Base-by-base conservation (phyloP, 352 stramenopile genomes). In the Pythium folliculosum region DNA sequence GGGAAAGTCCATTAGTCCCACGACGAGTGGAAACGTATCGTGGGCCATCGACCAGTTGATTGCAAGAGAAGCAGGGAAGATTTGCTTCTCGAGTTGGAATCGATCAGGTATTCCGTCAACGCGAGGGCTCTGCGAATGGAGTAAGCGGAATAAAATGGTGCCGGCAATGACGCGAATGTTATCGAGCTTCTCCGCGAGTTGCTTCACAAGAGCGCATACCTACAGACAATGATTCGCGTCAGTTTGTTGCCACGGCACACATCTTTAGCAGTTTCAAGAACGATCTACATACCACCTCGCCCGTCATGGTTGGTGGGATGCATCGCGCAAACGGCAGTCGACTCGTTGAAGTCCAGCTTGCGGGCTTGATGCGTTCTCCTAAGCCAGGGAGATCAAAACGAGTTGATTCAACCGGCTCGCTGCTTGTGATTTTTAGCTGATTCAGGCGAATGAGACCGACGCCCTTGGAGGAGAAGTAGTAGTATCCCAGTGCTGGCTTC, bases 121-220 rank as follows among this genome's bases (percentile, higher is more conserved):
- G 14, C 77, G 77, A 47, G 89, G 84, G 47, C 60, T 73, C 9
- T 85, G 66, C 49, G 77, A 82, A 62, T 92, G 81, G 0, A 99
- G 59, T 32, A 98, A 70, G 37, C 88, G 81, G 57, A 92, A 87
- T 0, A 99, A 71, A 56, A 97, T 90, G 53, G 67, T 78, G 50
- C 96, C 96, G 7, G 97, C 92, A 22, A 91, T 82, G 17, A 86
- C 74, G 35, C 97, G 82, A 48, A 99, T 92, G 54, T 77, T 80
- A 74, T 99, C 97, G 7, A 99, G 84, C 69, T 99, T 99, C 73
- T 99, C 97, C 35, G 84, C 83, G 23, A 99, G 77, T 72, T 99
- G 97, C 65, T 98, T 98, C 9, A 97, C 79, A n/a, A 98, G 70
- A 2, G 80, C 80, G 53, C 79, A 80, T 22, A 66, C 59, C 60